Base-by-base conservation (phyloP, 768 basidiomycete species). In the Boletus insuetus region DNA sequence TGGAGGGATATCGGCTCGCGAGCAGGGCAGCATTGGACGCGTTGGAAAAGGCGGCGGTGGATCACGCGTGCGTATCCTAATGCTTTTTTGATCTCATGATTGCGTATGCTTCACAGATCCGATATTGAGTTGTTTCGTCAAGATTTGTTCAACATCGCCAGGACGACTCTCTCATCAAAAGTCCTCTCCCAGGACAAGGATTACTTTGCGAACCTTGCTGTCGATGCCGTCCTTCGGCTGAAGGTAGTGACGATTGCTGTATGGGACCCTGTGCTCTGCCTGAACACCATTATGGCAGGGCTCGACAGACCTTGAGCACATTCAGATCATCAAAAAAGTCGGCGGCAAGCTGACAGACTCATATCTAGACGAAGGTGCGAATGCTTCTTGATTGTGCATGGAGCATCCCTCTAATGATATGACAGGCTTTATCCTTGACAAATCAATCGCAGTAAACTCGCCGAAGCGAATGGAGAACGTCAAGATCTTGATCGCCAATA, bases 281-380 rank as follows among this genome's bases (percentile, higher is more conserved):
- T 58, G 46, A 62, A 42, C 31, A 8, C 37, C n/a, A 2, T n/a
- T 37, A 9, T 16, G 46, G 8, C 64, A 94, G 89, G 97, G 97
- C 37, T 97, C 94, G 37, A 94, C 91, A 48, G 89, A 98, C 74
- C 79, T 99, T 34, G 96, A 99, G 62, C 94, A 98, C 71, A 98
- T 99, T 61, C 96, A 99, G 74, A 88, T 98, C 71, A 99, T 98
- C 78, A 99, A 99, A 82, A 98, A 98, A 75, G 92, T 91, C n/a
- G 96, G 96, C 54, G 96, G 96, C 48, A 99, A 98, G 77, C 80
- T 99, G 64, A 96, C 94, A 0, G 96, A 98, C 66, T 96, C 94
- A 7, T 99, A 98, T 77, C 84, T 99, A 34, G 95, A 97, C 66
- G 97, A 98, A 77, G 96, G 93, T 86, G 59, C 3, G 16, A 75